Percentiles rank a stretch among this genome's conserved stretches.
Evolutionary conservation across 1,284 basidiomycete genomes (phyloP).

Genomic region (Marasmius fiardii): DNA sequence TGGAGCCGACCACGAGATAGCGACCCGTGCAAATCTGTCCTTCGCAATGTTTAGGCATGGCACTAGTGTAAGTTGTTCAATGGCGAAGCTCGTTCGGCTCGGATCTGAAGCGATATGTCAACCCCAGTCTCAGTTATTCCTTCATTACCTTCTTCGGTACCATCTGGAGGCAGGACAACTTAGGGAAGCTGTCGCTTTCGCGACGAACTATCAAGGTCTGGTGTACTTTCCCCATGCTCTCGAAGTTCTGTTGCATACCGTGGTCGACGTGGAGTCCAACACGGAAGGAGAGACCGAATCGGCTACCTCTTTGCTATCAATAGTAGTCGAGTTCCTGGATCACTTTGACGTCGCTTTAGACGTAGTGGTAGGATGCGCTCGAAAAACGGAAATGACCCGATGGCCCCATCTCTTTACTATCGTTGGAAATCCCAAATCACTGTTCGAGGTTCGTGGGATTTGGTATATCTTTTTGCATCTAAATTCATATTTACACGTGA

Average conservation of each 20-base stretch:
- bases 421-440: constrained; percentile 83
- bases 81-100: not conserved
- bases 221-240: constrained; percentile 94
- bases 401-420: constrained; percentile 90
- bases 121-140: constrained; percentile 84
- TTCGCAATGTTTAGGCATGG: constrained; percentile 92
- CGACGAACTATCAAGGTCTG: constrained; percentile 82
- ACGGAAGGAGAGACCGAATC: constrained; percentile 25
- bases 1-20: constrained; percentile 88
- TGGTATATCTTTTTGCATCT: not conserved
- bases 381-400: constrained; percentile 93
- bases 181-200: constrained; percentile 82
- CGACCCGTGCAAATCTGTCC: constrained; percentile 73
- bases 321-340: constrained; percentile 89
- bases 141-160: constrained; percentile 88
- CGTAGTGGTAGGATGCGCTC: constrained; percentile 93
- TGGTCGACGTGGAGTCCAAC: constrained; percentile 85
- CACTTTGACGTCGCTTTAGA: constrained; percentile 89
- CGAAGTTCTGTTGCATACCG: constrained; percentile 91
- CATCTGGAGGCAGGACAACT: constrained; percentile 75
- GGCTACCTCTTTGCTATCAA: constrained; percentile 50
- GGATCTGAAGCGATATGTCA: not conserved
- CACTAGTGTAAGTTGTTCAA: constrained; percentile 67
- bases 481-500: constrained; percentile 2
- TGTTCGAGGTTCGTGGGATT: constrained; percentile 75